These are phyloP conservation scores for Trypanosoma conorhini DNA, from an alignment of 208 protist genomes.

Conservation along the genomic window DNA sequence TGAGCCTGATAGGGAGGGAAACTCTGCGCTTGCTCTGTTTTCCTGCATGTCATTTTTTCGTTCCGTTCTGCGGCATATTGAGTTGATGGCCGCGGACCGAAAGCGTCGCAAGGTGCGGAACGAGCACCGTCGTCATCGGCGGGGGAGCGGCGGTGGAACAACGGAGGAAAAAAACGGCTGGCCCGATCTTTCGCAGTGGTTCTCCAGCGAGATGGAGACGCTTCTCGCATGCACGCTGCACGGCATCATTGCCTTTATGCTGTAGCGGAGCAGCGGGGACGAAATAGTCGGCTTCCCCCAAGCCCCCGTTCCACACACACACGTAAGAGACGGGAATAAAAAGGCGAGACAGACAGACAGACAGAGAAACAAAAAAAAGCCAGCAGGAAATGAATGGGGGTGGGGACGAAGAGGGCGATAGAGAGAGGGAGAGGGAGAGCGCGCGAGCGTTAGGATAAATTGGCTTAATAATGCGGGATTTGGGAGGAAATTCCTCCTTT, in stretches of 20 bases:
- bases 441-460: too few species aligned
- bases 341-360: neutral
- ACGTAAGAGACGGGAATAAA: neutral
- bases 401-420: too few species aligned
- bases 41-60: constrained; percentile 7
- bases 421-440: too few species aligned
- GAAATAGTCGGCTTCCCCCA: neutral
- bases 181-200: constrained; percentile 9
- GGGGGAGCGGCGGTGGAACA: too few species aligned
- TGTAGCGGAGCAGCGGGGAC: neutral
- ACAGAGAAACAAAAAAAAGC: constrained; percentile 25
- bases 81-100: neutral
- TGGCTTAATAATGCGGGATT: too few species aligned
- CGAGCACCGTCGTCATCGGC: neutral
- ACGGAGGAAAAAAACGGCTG: neutral
- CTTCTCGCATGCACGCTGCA: constrained; percentile 17
- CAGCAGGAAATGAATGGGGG: too few species aligned
- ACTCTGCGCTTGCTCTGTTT: neutral
- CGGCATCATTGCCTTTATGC: constrained; percentile 25
- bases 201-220: constrained; percentile 8
- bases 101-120: neutral
- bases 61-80: constrained; percentile 3
- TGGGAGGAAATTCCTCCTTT: too few species aligned
- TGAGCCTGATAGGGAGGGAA: neutral
- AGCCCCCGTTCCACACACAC: too few species aligned